Percentiles rank a stretch among this genome's conserved stretches.
Conservation (phyloP, 2,329 filamentous ascomycete species). For the Fusarium euwallaceae region DNA sequence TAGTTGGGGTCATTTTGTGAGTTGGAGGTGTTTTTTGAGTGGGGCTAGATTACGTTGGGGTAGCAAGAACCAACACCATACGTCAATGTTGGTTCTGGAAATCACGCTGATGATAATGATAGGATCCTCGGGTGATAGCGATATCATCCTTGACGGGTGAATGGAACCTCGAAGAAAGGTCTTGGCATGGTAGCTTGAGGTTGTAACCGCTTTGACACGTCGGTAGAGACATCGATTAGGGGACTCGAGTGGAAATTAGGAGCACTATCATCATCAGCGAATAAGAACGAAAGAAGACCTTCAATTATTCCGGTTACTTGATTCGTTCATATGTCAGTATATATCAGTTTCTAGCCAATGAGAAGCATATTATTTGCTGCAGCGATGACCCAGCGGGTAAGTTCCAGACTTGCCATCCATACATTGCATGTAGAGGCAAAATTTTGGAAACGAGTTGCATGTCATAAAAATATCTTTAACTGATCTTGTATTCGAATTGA, state of each 20-base stretch:
- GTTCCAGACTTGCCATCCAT: too few species aligned
- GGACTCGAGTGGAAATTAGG: background rate
- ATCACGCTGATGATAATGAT: background rate
- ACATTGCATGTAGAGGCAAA: too few species aligned
- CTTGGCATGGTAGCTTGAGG: background rate
- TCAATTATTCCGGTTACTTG: background rate
- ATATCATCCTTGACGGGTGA: background rate
- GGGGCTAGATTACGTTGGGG: background rate
- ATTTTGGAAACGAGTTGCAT: too few species aligned
- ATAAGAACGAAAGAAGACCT: background rate
- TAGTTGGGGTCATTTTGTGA: background rate
- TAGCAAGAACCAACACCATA: background rate
- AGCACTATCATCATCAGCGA: background rate
- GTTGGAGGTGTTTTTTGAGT: constrained; percentile 1
- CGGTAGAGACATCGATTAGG: background rate
- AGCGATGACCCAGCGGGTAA: background rate
- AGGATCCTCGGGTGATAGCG: background rate
- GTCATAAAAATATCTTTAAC: background rate
- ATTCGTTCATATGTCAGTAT: background rate
- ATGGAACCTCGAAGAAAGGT: background rate
- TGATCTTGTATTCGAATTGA: background rate
- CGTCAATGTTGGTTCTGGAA: background rate
- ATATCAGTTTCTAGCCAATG: background rate
- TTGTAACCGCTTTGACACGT: background rate
- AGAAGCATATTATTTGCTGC: background rate